phyloP scores from a whole-genome alignment of 441 rosid genomes.

The Melastoma candidum region DNA sequence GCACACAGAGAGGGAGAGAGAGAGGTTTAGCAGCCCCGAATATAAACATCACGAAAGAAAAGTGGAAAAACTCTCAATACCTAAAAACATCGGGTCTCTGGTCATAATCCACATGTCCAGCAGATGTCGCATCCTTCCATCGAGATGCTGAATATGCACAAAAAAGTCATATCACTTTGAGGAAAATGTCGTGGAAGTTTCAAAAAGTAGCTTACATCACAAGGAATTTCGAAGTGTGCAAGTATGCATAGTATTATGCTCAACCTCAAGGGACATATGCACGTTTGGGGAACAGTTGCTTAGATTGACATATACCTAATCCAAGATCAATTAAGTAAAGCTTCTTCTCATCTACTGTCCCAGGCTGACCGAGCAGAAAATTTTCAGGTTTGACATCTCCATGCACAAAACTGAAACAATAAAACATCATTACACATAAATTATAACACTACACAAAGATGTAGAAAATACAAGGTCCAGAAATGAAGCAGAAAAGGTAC shows the following conservation, averaged over 20 bases:
- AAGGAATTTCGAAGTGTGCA: no score
- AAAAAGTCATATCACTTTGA: neutral
- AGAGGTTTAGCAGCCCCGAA: neutral
- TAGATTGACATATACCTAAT: slow-evolving; percentile 53
- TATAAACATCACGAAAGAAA: neutral
- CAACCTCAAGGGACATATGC: neutral
- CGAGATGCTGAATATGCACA: slow-evolving; percentile 56
- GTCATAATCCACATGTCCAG: slow-evolving; percentile 88
- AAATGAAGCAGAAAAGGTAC: slow-evolving; percentile 21
- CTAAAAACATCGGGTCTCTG: slow-evolving; percentile 95
- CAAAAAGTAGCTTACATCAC: no score
- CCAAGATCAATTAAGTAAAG: slow-evolving; percentile 92
- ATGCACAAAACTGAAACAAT: slow-evolving; percentile 68
- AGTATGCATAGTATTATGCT: no score
- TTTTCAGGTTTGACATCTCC: slow-evolving; percentile 97
- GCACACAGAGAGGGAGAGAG: slow-evolving; percentile 13
- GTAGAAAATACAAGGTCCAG: neutral
- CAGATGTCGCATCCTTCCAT: slow-evolving; percentile 87
- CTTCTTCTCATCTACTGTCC: slow-evolving; percentile 83
- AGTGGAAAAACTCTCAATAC: slow-evolving; percentile 19
- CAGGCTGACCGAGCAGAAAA: slow-evolving; percentile 87
- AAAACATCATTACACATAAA: slow-evolving; percentile 5
- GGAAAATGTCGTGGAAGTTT: neutral
- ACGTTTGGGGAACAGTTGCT: neutral
- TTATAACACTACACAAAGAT: slow-evolving; percentile 2